phyloP scores from a whole-genome alignment of 2,329 filamentous ascomycete species.

The Hirsutella thompsonii region DNA sequence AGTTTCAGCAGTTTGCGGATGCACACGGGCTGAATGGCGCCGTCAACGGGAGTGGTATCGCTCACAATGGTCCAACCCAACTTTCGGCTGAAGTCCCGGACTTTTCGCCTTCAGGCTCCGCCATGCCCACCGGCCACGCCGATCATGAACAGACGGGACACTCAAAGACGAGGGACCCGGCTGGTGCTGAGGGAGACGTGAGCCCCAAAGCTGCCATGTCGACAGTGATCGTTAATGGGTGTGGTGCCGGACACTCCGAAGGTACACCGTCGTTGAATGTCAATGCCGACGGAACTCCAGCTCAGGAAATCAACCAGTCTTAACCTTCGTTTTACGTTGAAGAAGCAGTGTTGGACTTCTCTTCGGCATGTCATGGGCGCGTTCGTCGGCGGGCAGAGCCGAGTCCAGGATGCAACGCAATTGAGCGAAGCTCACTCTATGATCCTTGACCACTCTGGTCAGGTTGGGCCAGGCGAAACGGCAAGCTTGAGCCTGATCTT shows the following conservation, averaged over 20 bases:
- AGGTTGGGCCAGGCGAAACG: not conserved
- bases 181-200: not conserved
- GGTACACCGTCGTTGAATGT: slow-evolving; percentile 2
- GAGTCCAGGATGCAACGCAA: not conserved
- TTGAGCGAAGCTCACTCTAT: not conserved
- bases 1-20: slow-evolving; percentile 19
- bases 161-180: not conserved
- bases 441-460: not conserved
- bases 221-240: slow-evolving; percentile 5
- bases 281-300: slow-evolving; percentile 3
- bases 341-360: not conserved
- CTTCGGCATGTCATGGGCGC: not conserved
- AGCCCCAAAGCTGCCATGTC: not conserved
- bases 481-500: not conserved
- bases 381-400: not conserved
- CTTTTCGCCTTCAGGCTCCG: slow-evolving; percentile 21
- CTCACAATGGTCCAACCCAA: slow-evolving; percentile 15
- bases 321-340: not conserved
- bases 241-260: not conserved
- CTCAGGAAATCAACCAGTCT: not conserved
- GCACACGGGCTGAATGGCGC: slow-evolving; percentile 22
- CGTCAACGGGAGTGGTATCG: slow-evolving; percentile 12
- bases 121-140: slow-evolving; percentile 1
- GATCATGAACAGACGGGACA: not conserved
- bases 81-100: slow-evolving; percentile 26